These are phyloP conservation scores for Jacaranda mimosifolia DNA, from an alignment of 257 asterid genomes.

Conservation along the genomic window DNA sequence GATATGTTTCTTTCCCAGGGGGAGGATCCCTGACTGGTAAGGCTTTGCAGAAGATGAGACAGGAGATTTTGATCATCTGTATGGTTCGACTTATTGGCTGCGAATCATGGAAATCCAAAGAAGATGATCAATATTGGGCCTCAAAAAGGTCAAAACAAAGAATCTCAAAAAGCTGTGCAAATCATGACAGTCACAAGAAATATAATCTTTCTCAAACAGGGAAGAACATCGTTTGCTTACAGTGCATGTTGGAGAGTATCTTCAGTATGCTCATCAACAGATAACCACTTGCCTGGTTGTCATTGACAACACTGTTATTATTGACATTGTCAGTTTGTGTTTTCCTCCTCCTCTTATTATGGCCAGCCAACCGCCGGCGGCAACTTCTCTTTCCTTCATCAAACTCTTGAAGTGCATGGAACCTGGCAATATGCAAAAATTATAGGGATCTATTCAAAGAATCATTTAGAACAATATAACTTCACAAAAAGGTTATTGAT, in stretches of 20 bases:
- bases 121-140: conserved; percentile 32
- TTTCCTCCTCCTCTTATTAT: conserved; percentile 85
- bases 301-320: conserved; percentile 49
- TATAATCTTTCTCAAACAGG: conserved; percentile 10
- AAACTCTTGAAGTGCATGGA: conserved; percentile 85
- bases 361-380: conserved; percentile 82
- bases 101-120: conserved; percentile 38
- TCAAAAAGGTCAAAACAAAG: conserved; percentile 20
- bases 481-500: background rate
- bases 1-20: conserved; percentile 48
- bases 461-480: conserved; percentile 8
- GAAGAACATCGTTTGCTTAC: conserved; percentile 53
- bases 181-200: conserved; percentile 4
- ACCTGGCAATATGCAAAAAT: conserved; percentile 51
- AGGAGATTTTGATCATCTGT: conserved; percentile 68
- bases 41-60: conserved; percentile 76
- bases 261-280: conserved; percentile 71
- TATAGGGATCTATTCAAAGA: conserved; percentile 10
- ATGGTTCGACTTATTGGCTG: conserved; percentile 63
- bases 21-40: conserved; percentile 56
- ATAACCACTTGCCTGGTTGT: conserved; percentile 68
- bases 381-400: conserved; percentile 91
- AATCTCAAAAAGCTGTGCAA: background rate
- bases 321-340: conserved; percentile 58
- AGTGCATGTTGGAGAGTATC: conserved; percentile 79